phyloP scores from a whole-genome alignment of 805 yeast species.

The Yarrowia deformans region DNA sequence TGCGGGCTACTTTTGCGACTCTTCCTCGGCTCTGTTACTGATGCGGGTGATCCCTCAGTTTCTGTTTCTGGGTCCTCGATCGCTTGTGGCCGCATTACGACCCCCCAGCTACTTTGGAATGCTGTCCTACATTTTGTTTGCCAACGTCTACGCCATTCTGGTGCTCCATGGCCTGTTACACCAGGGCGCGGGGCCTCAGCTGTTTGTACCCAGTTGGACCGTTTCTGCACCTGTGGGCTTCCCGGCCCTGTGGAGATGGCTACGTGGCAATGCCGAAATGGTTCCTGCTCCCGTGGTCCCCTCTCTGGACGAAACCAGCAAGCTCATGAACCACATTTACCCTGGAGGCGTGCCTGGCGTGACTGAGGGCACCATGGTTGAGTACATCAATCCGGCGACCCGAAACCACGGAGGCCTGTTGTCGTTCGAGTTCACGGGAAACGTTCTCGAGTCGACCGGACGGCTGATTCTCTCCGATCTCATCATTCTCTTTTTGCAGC shows the following conservation, averaged over 20 bases:
- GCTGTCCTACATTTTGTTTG: constrained; percentile 8
- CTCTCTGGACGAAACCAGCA: background rate
- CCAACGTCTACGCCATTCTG: constrained; percentile 23
- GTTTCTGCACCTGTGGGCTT: constrained; percentile 20
- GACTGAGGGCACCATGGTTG: constrained; percentile 16
- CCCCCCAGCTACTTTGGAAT: constrained; percentile 18
- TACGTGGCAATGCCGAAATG: constrained; percentile 7
- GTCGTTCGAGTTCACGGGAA: constrained; percentile 30
- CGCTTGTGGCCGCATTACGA: constrained; percentile 15
- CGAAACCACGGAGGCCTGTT: constrained; percentile 22
- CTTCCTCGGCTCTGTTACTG: constrained; percentile 4
- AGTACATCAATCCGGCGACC: constrained; percentile 12
- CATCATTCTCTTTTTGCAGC: constrained; percentile 20
- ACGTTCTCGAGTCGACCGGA: background rate
- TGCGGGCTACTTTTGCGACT: constrained; percentile 38
- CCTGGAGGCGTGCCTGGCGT: constrained; percentile 38
- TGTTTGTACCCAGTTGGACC: constrained; percentile 21
- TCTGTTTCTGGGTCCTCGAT: constrained; percentile 11
- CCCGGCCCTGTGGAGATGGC: constrained; percentile 16
- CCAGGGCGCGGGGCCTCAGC: background rate
- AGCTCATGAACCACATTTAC: constrained; percentile 32
- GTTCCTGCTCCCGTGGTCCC: constrained; percentile 19
- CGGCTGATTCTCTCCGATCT: constrained; percentile 7
- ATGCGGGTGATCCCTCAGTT: constrained; percentile 19
- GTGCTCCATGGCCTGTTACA: constrained; percentile 9